Percentiles rank a stretch among this genome's conserved stretches.
These are phyloP conservation scores for Camptophora hylomeconis DNA, from an alignment of 2,329 filamentous ascomycete genomes.

Conservation along the genomic window DNA sequence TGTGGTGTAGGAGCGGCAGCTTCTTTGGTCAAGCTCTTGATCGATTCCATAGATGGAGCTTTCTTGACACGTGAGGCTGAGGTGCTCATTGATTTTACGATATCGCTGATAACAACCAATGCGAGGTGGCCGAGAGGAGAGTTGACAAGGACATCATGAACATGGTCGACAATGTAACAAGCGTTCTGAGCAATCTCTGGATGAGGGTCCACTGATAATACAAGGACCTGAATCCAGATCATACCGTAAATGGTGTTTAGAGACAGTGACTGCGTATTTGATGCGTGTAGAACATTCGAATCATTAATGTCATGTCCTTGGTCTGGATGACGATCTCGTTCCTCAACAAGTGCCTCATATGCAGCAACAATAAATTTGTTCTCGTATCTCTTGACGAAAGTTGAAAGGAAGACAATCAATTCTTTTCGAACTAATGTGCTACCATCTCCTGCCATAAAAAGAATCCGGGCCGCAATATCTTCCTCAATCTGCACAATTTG, in stretches of 20 bases:
- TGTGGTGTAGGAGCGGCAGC: constrained; percentile 31
- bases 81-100: constrained; percentile 27
- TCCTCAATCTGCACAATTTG: constrained; percentile 87
- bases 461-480: constrained; percentile 72
- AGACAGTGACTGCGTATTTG: constrained; percentile 45
- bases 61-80: constrained; percentile 12
- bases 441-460: constrained; percentile 87
- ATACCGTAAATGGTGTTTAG: constrained; percentile 85
- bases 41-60: constrained; percentile 12
- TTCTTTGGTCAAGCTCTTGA: constrained; percentile 15
- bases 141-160: constrained; percentile 64
- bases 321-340: constrained; percentile 54
- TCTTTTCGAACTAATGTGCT: constrained; percentile 91
- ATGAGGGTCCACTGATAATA: constrained; percentile 86
- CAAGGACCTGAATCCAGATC: constrained; percentile 85
- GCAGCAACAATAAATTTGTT: constrained; percentile 84
- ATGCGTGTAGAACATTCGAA: constrained; percentile 14
- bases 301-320: constrained; percentile 20
- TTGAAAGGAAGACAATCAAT: constrained; percentile 82
- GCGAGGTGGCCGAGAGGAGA: constrained; percentile 62
- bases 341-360: constrained; percentile 79
- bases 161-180: constrained; percentile 70
- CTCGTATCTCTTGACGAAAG: constrained; percentile 80
- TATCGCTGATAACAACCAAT: constrained; percentile 61
- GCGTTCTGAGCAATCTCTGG: constrained; percentile 84